Base-by-base conservation (phyloP, 345 rosid genomes). In the Populus deltoides region DNA sequence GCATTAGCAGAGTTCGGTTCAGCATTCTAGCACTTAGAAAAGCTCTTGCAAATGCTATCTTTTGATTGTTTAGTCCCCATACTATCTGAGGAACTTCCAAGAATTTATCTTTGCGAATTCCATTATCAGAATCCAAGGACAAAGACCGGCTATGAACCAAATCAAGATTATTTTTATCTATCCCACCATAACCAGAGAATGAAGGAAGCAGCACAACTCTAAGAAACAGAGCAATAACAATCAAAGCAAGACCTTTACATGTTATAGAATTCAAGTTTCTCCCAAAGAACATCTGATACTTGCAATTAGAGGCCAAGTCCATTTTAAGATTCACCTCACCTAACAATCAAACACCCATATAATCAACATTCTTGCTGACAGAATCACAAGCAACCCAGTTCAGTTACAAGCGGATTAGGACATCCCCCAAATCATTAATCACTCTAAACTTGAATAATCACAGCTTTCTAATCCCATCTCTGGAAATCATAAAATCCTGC, bases 31-130 rank as follows among this genome's bases (percentile, higher is more conserved):
- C 97, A 22, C 95, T 93, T 38, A 96, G 84, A 80, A 95, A 94
- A 74, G 99, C 94, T 82, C 99, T 92, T 25, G 99, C 95, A 80
- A 96, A 90, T 76, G 98, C 97, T 31, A 96, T 96, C 89, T 96
- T 96, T 81, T 96, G 99, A 83, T 96, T 96, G 88, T 96, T 96
- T 15, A 96, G 74, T 43, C 99, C 99, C 99, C 99, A 96, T 0
- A 92, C 97, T 65, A 96, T 94, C 80, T 94, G 99, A 74, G 99
- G 99, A 86, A 87, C 95, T 84, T 90, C 93, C 51, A 94, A 79
- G 66, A 94, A 92, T 89, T 90, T 96, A 66, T 90, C 87, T 31
- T 61, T 77, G 15, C 92, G 81, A 57, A 91, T 81, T 53, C 90
- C 91, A 51, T 1, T n/a, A 47, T 82, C 80, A 24, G 86, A 85